Base-by-base conservation (phyloP, 106 monocot species). In the Xerophyta viscosa region DNA sequence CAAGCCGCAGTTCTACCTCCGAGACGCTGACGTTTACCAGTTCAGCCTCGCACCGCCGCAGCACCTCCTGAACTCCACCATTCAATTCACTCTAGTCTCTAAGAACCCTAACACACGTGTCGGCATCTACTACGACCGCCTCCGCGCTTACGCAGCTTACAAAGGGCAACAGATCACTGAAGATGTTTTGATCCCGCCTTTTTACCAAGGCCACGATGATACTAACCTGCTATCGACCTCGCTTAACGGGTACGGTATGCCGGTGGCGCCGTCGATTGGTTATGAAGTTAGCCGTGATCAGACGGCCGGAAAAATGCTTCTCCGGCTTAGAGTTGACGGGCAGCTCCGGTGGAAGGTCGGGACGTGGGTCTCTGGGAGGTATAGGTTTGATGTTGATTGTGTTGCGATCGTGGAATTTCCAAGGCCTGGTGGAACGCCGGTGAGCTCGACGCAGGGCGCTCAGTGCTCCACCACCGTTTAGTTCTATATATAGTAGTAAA, bases 311-410 rank as follows among this genome's bases (percentile, higher is more conserved):
- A 64, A 27, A 68, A 30, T 81, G 12, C 50, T 49, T 2, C 21
- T 86, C 13, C 29, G 18, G 20, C 37, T 91, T 23, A 61, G 56
- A 58, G 30, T 91, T 5, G 75, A 70, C 18, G 91, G 91, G 28
- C 29, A 50, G 60, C 48, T 91, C 19, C 60, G 86, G n/a, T 91
- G 86, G 86, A 85, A 78, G 70, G 86, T 91, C 1, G 86, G 75
- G 21, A 74, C 37, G 5, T 86, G 81, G 86, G 70, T 86, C 9
- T 86, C 91, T 0, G 69, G 82, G 15, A n/a, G 47, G 27, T 76
- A 86, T 47, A 33, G 53, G 31, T 58, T 86, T 27, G 78, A 71
- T 21, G 90, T 88, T 2, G 55, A 75, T 42, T 88, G 88, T 41
- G 51, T 69, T 24, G 71, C 79, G 6, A 61, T 72, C 13, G 29